Evolutionary conservation across 805 yeast species (phyloP).

Genomic region (Hanseniaspora jakobsenii): DNA sequence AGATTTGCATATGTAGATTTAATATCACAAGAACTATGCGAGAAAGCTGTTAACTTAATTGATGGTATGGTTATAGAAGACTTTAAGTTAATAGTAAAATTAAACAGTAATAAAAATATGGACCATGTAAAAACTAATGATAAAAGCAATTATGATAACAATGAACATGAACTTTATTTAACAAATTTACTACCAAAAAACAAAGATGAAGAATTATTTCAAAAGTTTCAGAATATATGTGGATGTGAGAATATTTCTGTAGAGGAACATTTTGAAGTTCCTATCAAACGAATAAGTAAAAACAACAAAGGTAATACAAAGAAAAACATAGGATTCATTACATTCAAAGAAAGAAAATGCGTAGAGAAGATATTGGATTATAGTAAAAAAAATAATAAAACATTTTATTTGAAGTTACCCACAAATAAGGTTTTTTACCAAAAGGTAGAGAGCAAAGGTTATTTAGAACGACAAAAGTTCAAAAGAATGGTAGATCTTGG

Average conservation of each 20-base stretch:
- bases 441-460: conserved; percentile 34
- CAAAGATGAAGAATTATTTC: conserved; percentile 22
- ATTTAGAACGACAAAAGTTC: conserved; percentile 26
- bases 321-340: conserved; percentile 58
- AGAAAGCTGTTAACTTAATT: conserved; percentile 32
- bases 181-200: background rate
- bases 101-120: conserved; percentile 44
- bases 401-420: conserved; percentile 23
- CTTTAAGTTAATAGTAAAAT: conserved; percentile 40
- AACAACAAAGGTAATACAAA: no score
- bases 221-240: background rate
- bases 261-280: conserved; percentile 7
- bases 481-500: conserved; percentile 24
- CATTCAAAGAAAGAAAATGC: conserved; percentile 33
- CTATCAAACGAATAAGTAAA: conserved; percentile 6
- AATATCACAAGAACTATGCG: conserved; percentile 33
- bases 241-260: background rate
- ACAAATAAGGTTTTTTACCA: conserved; percentile 40
- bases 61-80: conserved; percentile 32
- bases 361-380: conserved; percentile 38
- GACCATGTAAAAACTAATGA: conserved; percentile 35
- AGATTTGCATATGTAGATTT: conserved; percentile 67
- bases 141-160: conserved; percentile 42
- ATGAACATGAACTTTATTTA: conserved; percentile 32
- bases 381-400: conserved; percentile 27